Base-by-base conservation (phyloP, 192 early-diverging fungal genomes). In the Rhizophagus sp. region DNA sequence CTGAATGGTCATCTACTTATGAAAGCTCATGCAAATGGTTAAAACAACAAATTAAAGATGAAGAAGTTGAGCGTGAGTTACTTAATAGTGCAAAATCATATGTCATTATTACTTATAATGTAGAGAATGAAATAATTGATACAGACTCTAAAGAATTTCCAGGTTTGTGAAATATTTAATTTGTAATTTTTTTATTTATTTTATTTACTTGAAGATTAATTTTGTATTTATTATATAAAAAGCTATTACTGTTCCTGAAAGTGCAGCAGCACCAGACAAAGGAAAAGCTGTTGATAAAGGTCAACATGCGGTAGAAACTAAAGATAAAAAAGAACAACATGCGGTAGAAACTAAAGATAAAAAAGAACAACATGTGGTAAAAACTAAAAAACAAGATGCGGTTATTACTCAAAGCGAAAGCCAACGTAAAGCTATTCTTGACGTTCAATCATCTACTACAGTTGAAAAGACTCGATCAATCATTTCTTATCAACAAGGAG, bases 401-500 rank as follows among this genome's bases (percentile, higher is more conserved):
- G 41, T 47, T 2, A 47, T 47, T 47, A 44, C 41, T 44, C 41
- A 44, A 44, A 10, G 11, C 44, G 44, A 47, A 47, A 47, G 11
- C 44, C 11, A 36, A 39, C n/a, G 34, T 22, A 27, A 15, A 50
- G 72, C 72, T 30, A 9, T 73, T 27, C 5, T 44, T 4, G 24
- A 24, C 13, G 41, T 52, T 34, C 69, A 71, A 39, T 47, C 69
- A 27, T 36, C 22, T 9, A 71, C 69, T n/a, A 36, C 69, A 27
- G 27, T 71, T 13, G 69, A 71, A 71, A 39, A 36, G 33, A 71
- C 69, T 19, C 2, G 47, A 22, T 71, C 69, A 36, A 71, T 71
- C 27, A 39, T 71, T 39, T 71, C 69, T 22, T 39, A 12, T 39
- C 73, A 75, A 62, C 57, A 75, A 36, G 19, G 4, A 13, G 34